Conservation (phyloP, 2,329 filamentous ascomycete genomes). For the Stemphylium lycopersici region DNA sequence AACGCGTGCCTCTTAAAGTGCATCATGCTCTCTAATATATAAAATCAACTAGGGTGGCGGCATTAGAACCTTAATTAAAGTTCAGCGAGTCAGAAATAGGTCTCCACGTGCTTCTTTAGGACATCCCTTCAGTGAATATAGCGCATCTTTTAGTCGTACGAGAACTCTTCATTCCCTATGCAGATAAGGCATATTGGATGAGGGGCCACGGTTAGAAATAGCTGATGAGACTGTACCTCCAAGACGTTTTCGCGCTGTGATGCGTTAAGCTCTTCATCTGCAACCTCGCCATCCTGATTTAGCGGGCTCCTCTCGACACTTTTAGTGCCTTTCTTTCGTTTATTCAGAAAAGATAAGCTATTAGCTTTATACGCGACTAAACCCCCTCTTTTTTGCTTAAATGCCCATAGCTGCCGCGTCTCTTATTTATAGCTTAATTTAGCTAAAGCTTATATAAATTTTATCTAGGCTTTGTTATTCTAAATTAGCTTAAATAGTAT, state of each 20-base stretch:
- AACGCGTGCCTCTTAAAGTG: conserved; percentile 28
- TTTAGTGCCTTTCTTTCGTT: conserved; percentile 8
- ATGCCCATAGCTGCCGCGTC: conserved; percentile 15
- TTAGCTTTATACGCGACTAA: conserved; percentile 4
- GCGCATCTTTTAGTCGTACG: conserved; percentile 15
- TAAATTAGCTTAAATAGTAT: conserved; percentile 28
- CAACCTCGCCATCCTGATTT: conserved; percentile 5
- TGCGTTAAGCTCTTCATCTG: conserved; percentile 11
- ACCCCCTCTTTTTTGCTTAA: conserved; percentile 12
- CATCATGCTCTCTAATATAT: conserved; percentile 11
- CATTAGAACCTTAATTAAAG: conserved; percentile 20
- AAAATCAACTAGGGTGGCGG: conserved; percentile 16
- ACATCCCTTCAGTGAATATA: conserved; percentile 17
- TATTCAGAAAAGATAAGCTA: conserved; percentile 4
- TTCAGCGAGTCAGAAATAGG: conserved; percentile 17
- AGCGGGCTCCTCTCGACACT: too few species aligned
- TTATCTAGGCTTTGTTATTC: conserved; percentile 15
- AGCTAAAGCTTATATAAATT: conserved; percentile 20
- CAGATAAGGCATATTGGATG: conserved; percentile 23
- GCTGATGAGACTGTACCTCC: conserved; percentile 1
- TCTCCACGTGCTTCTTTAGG: conserved; percentile 20
- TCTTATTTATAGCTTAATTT: conserved; percentile 20
- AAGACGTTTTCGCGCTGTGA: conserved; percentile 3
- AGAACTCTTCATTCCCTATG: conserved; percentile 21
- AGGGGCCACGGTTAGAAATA: conserved; percentile 10